Base-by-base conservation (phyloP, 139 green algal species). In the Spirogloea muscicola region DNA sequence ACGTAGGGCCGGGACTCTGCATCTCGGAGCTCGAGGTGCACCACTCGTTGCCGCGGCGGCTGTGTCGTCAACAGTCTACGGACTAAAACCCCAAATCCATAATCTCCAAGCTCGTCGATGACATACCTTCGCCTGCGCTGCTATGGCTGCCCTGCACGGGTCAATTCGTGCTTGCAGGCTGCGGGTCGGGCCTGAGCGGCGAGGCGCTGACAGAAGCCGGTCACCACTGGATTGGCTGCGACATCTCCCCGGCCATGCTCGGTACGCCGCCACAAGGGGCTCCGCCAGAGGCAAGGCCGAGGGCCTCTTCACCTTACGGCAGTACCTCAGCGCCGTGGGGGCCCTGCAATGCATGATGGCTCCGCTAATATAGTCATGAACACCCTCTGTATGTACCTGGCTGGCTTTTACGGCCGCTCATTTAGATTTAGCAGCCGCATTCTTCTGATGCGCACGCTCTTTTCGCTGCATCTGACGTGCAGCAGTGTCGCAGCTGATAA, bases 161-260 rank as follows among this genome's bases (percentile, higher is more conserved):
- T 62, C 18, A n/a, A 3, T 27, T 13, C 61, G 3, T 7, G 25
- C 55, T 18, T 31, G 25, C 61, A 70, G 61, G 94, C 41, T 98
- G 94, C 76, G 94, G 94, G 41, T 95, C 89, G 18, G 93, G 94
- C 0, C 83, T 98, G 13, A 92, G 86, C 52, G 89, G 89, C 1
- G 85, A 91, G 57, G 75, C 76, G 31, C 80, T 94, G 3, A 90
- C 78, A 5, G 85, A 91, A 7, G 34, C 44, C 40, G 81, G 77
- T 1, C 89, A 95, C 65, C 60, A 84, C 9, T 97, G 93, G 93
- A 64, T 98, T 37, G 94, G 92, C 0, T 39, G 88, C 5, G 94
- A 98, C 84, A 93, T 97, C 69, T 90, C 78, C 27, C 27, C 49
- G 1, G 79, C 36, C 10, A 84, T 82, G 72, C 38, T 84, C 18